These are phyloP conservation scores for Clonostachys chloroleuca DNA, from an alignment of 2,329 filamentous ascomycete genomes.

Conservation along the genomic window DNA sequence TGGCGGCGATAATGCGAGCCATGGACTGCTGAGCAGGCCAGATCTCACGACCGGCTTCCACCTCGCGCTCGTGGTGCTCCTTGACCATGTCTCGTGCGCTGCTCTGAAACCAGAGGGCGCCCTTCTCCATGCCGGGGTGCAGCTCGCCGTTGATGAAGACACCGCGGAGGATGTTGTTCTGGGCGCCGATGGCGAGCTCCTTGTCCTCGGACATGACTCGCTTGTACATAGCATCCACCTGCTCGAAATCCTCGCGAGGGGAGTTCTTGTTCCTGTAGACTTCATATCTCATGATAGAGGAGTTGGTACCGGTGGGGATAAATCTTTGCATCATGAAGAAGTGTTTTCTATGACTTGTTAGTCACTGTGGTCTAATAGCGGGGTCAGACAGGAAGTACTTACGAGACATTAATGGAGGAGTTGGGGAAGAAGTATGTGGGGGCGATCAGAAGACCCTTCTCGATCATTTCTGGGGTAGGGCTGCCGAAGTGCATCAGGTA, in stretches of 20 bases:
- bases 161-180: constrained; percentile 43
- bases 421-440: constrained; percentile 46
- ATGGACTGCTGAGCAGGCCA: constrained; percentile 13
- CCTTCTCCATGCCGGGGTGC: constrained; percentile 47
- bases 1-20: constrained; percentile 7
- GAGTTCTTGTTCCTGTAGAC: constrained; percentile 43
- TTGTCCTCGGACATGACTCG: constrained; percentile 48
- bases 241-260: constrained; percentile 37
- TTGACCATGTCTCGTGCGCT: constrained; percentile 15
- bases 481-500: constrained; percentile 46
- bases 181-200: constrained; percentile 39
- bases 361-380: neutral
- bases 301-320: neutral
- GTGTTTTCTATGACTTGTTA: neutral
- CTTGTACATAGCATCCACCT: constrained; percentile 42
- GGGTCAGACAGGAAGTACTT: constrained; percentile 14
- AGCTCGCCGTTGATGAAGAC: constrained; percentile 46
- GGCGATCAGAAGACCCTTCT: constrained; percentile 35
- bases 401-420: constrained; percentile 43
- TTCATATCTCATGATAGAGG: constrained; percentile 18
- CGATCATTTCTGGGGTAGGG: constrained; percentile 40
- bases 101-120: constrained; percentile 38
- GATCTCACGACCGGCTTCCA: constrained; percentile 13
- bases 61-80: constrained; percentile 15
- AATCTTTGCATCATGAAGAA: constrained; percentile 6